These are phyloP conservation scores for Penicillium hordei DNA, from an alignment of 2,329 filamentous ascomycete genomes.

Conservation along the genomic window DNA sequence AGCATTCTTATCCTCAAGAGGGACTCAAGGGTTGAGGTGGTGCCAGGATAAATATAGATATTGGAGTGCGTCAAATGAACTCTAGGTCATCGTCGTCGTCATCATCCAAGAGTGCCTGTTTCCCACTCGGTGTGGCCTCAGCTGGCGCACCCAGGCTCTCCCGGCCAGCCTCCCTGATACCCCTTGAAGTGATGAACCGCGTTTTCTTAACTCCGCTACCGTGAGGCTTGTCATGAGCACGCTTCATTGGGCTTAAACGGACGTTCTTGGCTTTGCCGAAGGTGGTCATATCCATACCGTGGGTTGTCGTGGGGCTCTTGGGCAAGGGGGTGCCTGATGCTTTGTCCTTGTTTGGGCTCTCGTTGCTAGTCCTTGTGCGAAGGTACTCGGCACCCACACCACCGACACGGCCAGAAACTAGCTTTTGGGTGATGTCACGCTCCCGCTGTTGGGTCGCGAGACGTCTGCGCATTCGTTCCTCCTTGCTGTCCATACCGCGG, in stretches of 20 bases:
- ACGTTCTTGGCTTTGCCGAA: constrained; percentile 41
- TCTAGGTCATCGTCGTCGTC: constrained; percentile 53
- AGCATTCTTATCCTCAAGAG: not conserved
- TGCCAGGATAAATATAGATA: not conserved
- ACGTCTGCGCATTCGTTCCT: constrained; percentile 45
- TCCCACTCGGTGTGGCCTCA: constrained; percentile 35
- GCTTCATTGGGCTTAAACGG: constrained; percentile 43
- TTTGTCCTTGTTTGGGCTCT: constrained; percentile 16
- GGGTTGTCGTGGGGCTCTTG: constrained; percentile 10
- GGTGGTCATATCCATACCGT: constrained; percentile 25
- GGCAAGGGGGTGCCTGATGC: constrained; percentile 10
- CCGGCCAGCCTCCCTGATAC: constrained; percentile 72
- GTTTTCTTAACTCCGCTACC: constrained; percentile 61
- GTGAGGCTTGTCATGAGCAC: constrained; percentile 35
- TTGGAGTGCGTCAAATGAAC: constrained; percentile 38
- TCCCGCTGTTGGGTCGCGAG: constrained; percentile 47
- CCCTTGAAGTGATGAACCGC: constrained; percentile 74
- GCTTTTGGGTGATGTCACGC: constrained; percentile 45
- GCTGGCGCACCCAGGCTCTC: constrained; percentile 62
- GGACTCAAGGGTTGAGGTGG: not conserved
- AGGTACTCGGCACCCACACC: constrained; percentile 49
- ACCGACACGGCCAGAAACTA: constrained; percentile 36
- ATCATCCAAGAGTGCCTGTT: constrained; percentile 40
- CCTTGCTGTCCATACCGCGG: constrained; percentile 43
- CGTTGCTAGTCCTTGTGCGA: constrained; percentile 34